Evolutionary conservation across 129 eudicot genomes (phyloP), one percentile per base, ranked within the genome.

Genomic region (Lactuca saligna): DNA sequence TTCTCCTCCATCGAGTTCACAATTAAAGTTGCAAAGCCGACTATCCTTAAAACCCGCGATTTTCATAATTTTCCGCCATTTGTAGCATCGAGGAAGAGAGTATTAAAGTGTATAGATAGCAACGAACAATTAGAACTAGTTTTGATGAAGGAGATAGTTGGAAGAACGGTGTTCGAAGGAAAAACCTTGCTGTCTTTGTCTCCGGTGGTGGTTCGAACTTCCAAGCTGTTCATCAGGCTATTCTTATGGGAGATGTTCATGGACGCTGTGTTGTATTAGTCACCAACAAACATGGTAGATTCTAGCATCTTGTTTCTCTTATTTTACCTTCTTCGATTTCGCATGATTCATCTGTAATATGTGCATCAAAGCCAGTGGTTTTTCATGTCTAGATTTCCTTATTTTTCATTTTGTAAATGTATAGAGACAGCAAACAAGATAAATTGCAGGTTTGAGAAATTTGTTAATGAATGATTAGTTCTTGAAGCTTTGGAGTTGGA

Each of bases 191-290:
- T 0, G 88, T 87, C 61, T 91, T 91, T 75, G 96, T 90, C 12
- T 90, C 97, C 0, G 95, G 97, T 4, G 90, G 90, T 54, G 97
- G 96, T 58, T 91, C 97, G 11, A 91, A 91, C 81, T 91, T 91
- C 65, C 80, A 78, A 75, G 82, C 88, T 8, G 75, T 87, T 83
- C n/a, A 85, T 57, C 79, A 77, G 59, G 95, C 89, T 0, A 83
- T 81, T 57, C 76, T 82, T 42, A 53, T 37, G 16, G 97, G 89
- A 34, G 62, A 73, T 32, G 80, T 90, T 59, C 51, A 73, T 75
- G 97, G 97, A 20, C 75, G 80, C 29, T 68, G 85, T 59, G 90
- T 66, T 73, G 97, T 85, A 66, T 72, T 85, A 73, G 97, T 87
- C 66, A 85, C 95, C 9, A 87, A 83, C 61, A 90, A 87, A 58